Evolutionary conservation across 2,329 filamentous ascomycete genomes (phyloP).

Genomic region (Xylaria sp.): DNA sequence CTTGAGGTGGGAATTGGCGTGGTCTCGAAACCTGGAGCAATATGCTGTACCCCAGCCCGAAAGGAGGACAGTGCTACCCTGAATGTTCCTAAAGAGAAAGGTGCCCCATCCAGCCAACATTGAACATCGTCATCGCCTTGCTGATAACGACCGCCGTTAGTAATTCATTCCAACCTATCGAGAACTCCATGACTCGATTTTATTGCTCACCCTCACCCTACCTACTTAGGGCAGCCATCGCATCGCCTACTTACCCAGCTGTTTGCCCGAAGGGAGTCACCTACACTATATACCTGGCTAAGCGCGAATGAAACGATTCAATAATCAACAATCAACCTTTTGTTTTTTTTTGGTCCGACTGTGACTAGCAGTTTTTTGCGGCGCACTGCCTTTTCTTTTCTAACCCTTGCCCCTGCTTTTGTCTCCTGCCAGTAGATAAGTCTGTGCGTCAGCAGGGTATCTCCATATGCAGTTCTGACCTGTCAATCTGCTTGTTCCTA

Average conservation of each 20-base stretch:
- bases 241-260: not conserved
- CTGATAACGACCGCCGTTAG: not conserved
- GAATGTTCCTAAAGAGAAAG: constrained; percentile 3
- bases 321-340: constrained; percentile 15
- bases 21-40: constrained; percentile 25
- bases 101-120: constrained; percentile 6
- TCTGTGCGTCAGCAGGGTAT: constrained; percentile 6
- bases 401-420: constrained; percentile 20
- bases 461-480: constrained; percentile 16
- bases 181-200: constrained; percentile 3
- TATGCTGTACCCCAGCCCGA: constrained; percentile 5
- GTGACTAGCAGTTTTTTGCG: constrained; percentile 3
- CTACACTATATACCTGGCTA: constrained; percentile 1
- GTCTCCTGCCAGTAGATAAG: not conserved
- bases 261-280: not conserved
- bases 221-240: not conserved
- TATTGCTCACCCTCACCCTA: not conserved
- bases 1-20: constrained; percentile 11
- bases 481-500: not conserved
- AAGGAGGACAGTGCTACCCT: constrained; percentile 1
- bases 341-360: not conserved
- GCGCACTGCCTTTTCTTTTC: not conserved
- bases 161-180: not conserved
- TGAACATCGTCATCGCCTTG: constrained; percentile 9
- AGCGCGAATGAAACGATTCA: constrained; percentile 20